Conservation (phyloP, 495 filamentous ascomycete species). For the Neurospora sublineolata region DNA sequence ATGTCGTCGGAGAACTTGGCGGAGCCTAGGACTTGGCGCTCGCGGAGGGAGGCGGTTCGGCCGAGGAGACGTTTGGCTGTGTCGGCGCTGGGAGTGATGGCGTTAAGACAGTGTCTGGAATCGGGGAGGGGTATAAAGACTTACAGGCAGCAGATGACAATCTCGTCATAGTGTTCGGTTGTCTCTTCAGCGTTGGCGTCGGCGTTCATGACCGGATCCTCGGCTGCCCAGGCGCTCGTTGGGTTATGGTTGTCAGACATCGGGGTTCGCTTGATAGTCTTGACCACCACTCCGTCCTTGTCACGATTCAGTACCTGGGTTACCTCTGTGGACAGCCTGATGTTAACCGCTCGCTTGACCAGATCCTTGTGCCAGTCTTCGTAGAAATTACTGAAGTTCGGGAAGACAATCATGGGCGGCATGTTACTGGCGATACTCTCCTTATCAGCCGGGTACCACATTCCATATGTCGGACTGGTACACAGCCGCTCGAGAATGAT, state of each 20-base stretch:
- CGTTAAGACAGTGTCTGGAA: not conserved
- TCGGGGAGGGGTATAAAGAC: not conserved
- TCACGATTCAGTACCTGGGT: constrained; percentile 44
- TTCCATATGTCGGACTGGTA: constrained; percentile 58
- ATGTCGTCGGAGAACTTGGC: constrained; percentile 76
- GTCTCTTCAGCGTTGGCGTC: constrained; percentile 16
- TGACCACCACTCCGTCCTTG: constrained; percentile 46
- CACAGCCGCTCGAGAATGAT: constrained; percentile 68
- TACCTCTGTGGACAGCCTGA: constrained; percentile 54
- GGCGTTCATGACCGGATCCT: constrained; percentile 9
- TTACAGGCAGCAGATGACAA: constrained; percentile 57
- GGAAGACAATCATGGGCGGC: constrained; percentile 75
- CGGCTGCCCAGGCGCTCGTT: constrained; percentile 19
- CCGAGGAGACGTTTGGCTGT: constrained; percentile 56
- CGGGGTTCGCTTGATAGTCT: constrained; percentile 19
- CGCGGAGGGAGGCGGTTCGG: constrained; percentile 48
- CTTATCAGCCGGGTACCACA: constrained; percentile 62
- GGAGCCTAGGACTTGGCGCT: constrained; percentile 56
- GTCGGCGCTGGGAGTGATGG: constrained; percentile 38
- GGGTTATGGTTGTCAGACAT: constrained; percentile 22
- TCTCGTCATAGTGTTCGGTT: constrained; percentile 50
- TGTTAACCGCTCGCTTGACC: constrained; percentile 46
- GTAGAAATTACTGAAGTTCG: constrained; percentile 62
- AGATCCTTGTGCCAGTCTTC: constrained; percentile 54
- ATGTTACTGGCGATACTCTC: constrained; percentile 52